Evolutionary conservation across 2,329 filamentous ascomycete species (phyloP).

Genomic region (Exophiala calicioides): DNA sequence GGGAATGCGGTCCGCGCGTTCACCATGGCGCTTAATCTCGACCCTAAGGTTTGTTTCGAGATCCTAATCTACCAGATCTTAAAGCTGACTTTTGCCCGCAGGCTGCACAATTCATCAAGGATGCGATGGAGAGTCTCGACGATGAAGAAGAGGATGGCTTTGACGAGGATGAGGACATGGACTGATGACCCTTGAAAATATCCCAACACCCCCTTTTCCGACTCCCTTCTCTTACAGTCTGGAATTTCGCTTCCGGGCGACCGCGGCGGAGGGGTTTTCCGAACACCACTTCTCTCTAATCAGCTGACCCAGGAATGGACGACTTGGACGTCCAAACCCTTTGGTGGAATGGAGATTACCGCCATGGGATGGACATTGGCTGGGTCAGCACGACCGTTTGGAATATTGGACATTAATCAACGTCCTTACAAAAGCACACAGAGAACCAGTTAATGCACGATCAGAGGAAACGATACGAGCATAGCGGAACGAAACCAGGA

Average conservation of each 20-base stretch:
- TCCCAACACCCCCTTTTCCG: too few species aligned
- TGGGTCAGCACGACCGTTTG: background rate
- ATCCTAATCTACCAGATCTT: background rate
- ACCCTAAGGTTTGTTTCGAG: conserved; percentile 75
- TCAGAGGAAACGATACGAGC: too few species aligned
- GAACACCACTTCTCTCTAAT: too few species aligned
- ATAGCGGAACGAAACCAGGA: too few species aligned
- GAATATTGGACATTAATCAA: background rate
- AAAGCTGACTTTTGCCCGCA: conserved; percentile 42
- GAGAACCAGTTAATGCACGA: too few species aligned
- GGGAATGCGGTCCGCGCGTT: conserved; percentile 87
- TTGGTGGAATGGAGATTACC: background rate
- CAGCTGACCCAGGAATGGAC: too few species aligned
- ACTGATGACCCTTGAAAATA: too few species aligned
- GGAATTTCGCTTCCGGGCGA: too few species aligned
- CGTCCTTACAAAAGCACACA: too few species aligned
- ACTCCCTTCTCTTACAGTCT: too few species aligned
- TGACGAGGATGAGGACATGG: conserved; percentile 54
- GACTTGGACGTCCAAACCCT: too few species aligned
- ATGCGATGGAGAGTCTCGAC: conserved; percentile 90
- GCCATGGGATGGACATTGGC: background rate
- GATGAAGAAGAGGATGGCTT: conserved; percentile 70
- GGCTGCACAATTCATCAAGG: conserved; percentile 93
- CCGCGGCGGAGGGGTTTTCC: too few species aligned
- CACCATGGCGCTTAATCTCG: conserved; percentile 90